Evolutionary conservation across 2,329 filamentous ascomycete species (phyloP).

Genomic region (Curvularia eragrostidis): DNA sequence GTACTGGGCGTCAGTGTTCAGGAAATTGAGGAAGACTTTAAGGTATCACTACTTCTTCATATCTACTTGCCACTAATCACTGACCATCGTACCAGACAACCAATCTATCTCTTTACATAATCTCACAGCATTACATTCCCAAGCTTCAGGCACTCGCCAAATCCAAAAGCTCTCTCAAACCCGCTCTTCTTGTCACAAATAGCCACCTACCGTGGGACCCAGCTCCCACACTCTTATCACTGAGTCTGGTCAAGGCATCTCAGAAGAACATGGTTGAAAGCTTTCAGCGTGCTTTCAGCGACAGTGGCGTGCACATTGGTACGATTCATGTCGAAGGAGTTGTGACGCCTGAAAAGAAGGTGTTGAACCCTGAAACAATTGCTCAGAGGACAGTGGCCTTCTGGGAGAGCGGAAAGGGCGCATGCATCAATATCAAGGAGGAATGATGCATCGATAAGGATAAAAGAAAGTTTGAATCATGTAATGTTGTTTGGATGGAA

Average conservation of each 20-base stretch:
- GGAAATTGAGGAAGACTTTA: constrained; percentile 59
- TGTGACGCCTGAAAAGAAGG: constrained; percentile 52
- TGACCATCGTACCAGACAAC: constrained; percentile 47
- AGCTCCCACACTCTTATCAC: constrained; percentile 55
- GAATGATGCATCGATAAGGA: neutral
- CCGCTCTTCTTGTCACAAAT: constrained; percentile 59
- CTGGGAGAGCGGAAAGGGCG: constrained; percentile 50
- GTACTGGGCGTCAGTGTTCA: constrained; percentile 53
- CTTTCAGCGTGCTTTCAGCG: constrained; percentile 51
- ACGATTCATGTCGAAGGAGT: constrained; percentile 56
- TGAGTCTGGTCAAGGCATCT: constrained; percentile 60
- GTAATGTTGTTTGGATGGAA: no score
- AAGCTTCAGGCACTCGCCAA: constrained; percentile 44
- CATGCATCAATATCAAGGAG: constrained; percentile 34
- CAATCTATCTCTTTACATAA: constrained; percentile 57
- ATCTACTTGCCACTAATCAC: neutral
- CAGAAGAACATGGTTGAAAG: constrained; percentile 59
- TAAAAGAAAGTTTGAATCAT: neutral
- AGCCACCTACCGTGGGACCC: constrained; percentile 58
- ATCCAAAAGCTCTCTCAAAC: constrained; percentile 44
- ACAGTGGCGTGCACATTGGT: constrained; percentile 56
- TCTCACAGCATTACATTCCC: constrained; percentile 58
- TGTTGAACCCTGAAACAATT: constrained; percentile 56
- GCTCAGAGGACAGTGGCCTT: constrained; percentile 55
- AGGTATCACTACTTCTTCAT: constrained; percentile 43